Evolutionary conservation across 2,329 filamentous ascomycete genomes (phyloP), one percentile per base, ranked within the genome.

Genomic region (Madurella fahalii): DNA sequence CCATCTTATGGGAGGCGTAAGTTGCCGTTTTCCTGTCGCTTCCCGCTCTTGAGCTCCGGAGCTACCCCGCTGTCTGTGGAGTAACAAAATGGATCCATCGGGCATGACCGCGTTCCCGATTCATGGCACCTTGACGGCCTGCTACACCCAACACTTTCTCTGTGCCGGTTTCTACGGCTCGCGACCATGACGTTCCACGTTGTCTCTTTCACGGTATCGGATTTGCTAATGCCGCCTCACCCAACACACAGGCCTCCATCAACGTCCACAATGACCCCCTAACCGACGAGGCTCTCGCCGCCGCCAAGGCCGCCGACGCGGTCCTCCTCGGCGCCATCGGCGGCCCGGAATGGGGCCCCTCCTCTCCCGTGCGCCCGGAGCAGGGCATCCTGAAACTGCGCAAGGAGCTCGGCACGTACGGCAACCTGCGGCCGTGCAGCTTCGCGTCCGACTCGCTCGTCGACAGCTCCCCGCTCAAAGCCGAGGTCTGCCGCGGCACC

Each of bases 271-370:
- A 90, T 64, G 81, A 76, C 31, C 85, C 93, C 31, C 78, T 97
- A 58, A 95, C 91, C 50, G 85, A 94, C 64, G 84, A 87, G 66
- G 90, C 91, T 58, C 87, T 97, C 64, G 76, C 76, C 13, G 91
- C 90, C 37, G 91, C 90, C 63, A 92, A 95, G 73, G 77, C 81
- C 49, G 91, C 92, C 60, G 88, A 96, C 72, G 93, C 92, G 40
- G 87, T 97, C 57, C 85, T 97, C 56, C 85, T 97, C 52, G 93
- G 92, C 63, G 90, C 93, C 64, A 95, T 97, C 67, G 93, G 93
- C 64, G 93, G 93, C n/a, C 93, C 94, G 13, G 73, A 96, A 90
- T 97, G 92, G 90, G 92, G 92, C 58, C 94, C 90, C 32, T 90
- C 89, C 63, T 75, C 65, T 68, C 63, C 84, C 54, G 87, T 96